Evolutionary conservation across 768 basidiomycete species (phyloP), one percentile per base, ranked within the genome.

Genomic region (Cantharellus anzutake): DNA sequence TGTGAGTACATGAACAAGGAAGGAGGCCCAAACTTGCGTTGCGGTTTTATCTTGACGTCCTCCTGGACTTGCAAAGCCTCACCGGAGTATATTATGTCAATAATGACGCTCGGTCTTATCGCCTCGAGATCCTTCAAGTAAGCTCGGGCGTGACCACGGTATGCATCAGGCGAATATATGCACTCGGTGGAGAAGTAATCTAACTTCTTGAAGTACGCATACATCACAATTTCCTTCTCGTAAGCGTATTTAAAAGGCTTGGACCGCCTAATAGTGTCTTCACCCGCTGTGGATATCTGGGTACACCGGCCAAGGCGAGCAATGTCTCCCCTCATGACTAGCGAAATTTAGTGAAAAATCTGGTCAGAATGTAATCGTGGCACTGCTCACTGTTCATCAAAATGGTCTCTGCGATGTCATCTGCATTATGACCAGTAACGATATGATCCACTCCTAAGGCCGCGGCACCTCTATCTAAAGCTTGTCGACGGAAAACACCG

Each of bases 221-320:
- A 97, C 96, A 99, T 98, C 63, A 99, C 96, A 40, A 99, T 98
- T 73, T 99, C 96, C 72, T 99, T 99, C 74, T 99, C 96, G 66
- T 98, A 98, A 0, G 91, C 85, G 67, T 98, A 99, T 69, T 97
- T 98, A 78, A 99, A 98, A n/a, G 96, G 96, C 72, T 99, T 99
- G 56, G 88, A 92, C 60, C 96, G 80, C 69, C 83, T 89, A 69
- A 98, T 97, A 1, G 91, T 93, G 66, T 96, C 91, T 69, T 96
- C 94, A 44, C 91, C 91, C 68, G 91, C 83, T 0, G 96, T 99
- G 61, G 90, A 94, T 62, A 99, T 93, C 42, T 82, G 75, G 0
- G 94, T 98, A 71, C 96, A 98, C 57, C 96, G 78, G 2, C 89
- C 88, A 7, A 99, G 76, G 42, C 96, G 80, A 14, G 93, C 89